Base-by-base conservation (phyloP, 108 stramenopile species). In the Poteriospumella lacustris region DNA sequence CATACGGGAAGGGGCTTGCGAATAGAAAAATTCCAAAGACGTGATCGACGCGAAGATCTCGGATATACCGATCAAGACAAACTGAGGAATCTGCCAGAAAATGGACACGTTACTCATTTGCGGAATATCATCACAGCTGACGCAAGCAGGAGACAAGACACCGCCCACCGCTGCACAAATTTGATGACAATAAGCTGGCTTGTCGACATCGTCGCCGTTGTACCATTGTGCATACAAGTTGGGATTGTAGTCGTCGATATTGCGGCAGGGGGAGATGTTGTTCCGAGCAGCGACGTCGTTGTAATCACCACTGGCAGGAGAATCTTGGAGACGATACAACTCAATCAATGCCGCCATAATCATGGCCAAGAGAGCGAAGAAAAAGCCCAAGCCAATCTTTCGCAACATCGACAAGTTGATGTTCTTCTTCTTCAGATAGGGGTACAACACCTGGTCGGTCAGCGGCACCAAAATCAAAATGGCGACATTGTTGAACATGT, bases 41-140 rank as follows among this genome's bases (percentile, higher is more conserved):
- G 89, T 91, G 12, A 88, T 83, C 41, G 76, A 82, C 31, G 89
- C 67, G 0, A 88, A 68, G 39, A 91, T 89, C 75, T 91, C 91
- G 9, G 84, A 85, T 31, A 89, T 58, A 1, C 88, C 81, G 59
- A 91, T 70, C 12, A 89, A 39, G 1, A 87, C 83, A 58, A 87
- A 85, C 72, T 91, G 91, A 2, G 91, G 91, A 3, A 91, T 39
- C 75, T 89, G 89, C 89, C 87, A 88, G 5, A 81, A 40, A n/a
- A 91, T 76, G 58, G 79, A 70, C 0, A 91, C 47, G 2, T 36
- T 73, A 40, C 78, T 58, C 39, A 1, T 31, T 0, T 42, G 29
- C 2, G 2, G 29, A 2, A 31, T 1, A 5, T 68, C 68, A 28
- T 1, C 44, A 39, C 69, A 73, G 36, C 24, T n/a, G 76, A 87